Conservation (phyloP, 108 stramenopile species). For the Skeletonema tropicum region DNA sequence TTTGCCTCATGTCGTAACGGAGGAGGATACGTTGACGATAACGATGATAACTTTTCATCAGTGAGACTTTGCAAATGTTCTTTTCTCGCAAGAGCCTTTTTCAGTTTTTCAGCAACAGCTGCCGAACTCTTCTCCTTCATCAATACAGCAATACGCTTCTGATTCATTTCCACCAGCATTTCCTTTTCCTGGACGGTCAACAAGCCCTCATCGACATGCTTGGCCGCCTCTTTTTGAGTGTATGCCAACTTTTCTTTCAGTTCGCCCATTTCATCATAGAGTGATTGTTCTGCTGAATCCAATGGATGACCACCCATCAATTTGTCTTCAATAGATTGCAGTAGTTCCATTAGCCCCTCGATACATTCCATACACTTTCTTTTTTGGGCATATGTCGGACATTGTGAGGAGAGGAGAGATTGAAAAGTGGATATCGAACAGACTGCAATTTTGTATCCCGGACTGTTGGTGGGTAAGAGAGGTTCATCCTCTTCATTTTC, state of each 20-base stretch:
- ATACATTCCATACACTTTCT: too few relatives aligned
- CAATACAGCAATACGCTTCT: conserved; percentile 57
- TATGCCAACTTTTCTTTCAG: conserved; percentile 68
- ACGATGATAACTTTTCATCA: conserved; percentile 17
- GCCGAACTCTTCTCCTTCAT: conserved; percentile 63
- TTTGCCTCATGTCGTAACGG: conserved; percentile 66
- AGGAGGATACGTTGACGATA: conserved; percentile 45
- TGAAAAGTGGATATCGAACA: too few relatives aligned
- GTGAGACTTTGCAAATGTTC: conserved; percentile 46
- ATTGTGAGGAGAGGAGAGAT: too few relatives aligned
- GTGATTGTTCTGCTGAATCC: too few relatives aligned
- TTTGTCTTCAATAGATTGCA: too few relatives aligned
- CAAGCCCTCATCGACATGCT: conserved; percentile 75
- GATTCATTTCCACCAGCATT: conserved; percentile 66
- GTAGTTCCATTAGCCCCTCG: too few relatives aligned
- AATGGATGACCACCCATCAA: too few relatives aligned
- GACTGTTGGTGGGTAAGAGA: too few relatives aligned
- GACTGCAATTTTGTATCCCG: too few relatives aligned
- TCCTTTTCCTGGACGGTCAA: conserved; percentile 64
- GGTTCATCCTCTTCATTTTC: too few relatives aligned
- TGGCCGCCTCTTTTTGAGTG: conserved; percentile 62
- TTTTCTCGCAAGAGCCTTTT: conserved; percentile 70
- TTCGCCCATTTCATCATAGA: conserved; percentile 79
- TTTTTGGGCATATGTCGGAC: too few relatives aligned
- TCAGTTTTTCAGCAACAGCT: conserved; percentile 56